phyloP scores from a whole-genome alignment of 805 yeast genomes.

The Danielozyma ontarioensis region DNA sequence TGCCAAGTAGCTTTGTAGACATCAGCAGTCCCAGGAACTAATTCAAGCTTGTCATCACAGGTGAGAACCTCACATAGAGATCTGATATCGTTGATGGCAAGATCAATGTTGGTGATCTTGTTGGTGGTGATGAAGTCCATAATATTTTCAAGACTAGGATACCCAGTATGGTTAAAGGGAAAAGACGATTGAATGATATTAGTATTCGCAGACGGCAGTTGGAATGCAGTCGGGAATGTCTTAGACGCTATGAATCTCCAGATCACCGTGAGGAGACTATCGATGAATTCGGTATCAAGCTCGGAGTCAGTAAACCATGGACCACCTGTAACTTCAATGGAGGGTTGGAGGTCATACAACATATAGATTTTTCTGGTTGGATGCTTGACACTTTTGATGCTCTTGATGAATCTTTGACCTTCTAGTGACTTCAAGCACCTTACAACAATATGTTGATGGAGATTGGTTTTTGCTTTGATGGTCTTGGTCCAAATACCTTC shows the following conservation, averaged over 20 bases:
- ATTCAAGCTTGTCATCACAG: conserved; percentile 81
- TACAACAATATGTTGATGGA: conserved; percentile 86
- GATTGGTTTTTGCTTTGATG: conserved; percentile 77
- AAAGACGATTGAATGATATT: conserved; percentile 45
- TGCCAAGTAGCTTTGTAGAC: conserved; percentile 81
- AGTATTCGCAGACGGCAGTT: conserved; percentile 27
- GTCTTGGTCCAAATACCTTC: conserved; percentile 97
- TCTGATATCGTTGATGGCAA: conserved; percentile 67
- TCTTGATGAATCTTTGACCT: conserved; percentile 75
- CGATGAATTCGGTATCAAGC: conserved; percentile 89
- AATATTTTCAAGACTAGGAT: conserved; percentile 70
- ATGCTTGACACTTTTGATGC: conserved; percentile 83
- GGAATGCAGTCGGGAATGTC: conserved; percentile 72
- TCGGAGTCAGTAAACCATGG: conserved; percentile 99
- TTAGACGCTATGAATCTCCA: conserved; percentile 81
- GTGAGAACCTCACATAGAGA: conserved; percentile 83
- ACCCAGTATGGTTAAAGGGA: conserved; percentile 55
- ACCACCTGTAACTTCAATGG: conserved; percentile 95
- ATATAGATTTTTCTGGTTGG: conserved; percentile 95
- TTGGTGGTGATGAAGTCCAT: conserved; percentile 66
- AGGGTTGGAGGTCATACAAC: conserved; percentile 90
- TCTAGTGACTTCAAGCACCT: conserved; percentile 80
- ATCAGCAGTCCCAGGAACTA: conserved; percentile 45
- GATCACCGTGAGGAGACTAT: conserved; percentile 71
- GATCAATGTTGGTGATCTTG: conserved; percentile 77